These are phyloP conservation scores for Periglandula ipomoeae DNA, from an alignment of 2,329 filamentous ascomycete genomes.

Conservation along the genomic window DNA sequence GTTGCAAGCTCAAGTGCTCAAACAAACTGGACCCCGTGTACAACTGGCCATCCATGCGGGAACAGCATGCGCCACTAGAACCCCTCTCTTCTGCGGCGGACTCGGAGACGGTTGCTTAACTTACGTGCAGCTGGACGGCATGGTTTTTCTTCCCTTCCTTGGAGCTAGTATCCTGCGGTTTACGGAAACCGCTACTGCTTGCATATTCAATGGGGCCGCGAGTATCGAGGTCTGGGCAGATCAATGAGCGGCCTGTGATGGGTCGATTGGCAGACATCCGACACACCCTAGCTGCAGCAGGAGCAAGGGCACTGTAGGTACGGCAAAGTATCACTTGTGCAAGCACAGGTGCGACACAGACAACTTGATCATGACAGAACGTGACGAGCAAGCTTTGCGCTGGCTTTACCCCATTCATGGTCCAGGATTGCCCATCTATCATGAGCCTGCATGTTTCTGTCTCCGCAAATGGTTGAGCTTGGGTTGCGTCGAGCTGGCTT, in stretches of 20 bases:
- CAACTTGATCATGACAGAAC: background rate
- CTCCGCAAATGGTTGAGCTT: conserved; percentile 4
- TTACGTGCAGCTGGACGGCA: background rate
- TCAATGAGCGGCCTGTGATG: background rate
- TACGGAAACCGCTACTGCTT: background rate
- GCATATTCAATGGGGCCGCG: background rate
- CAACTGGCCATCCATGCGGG: background rate
- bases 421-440: background rate
- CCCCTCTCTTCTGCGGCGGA: background rate
- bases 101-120: background rate
- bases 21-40: background rate
- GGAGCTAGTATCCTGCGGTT: background rate
- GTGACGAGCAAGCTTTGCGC: background rate
- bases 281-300: background rate
- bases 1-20: background rate
- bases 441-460: background rate
- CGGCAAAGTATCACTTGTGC: background rate
- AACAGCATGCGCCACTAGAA: background rate
- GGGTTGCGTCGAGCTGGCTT: conserved; percentile 1
- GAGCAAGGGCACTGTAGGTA: background rate
- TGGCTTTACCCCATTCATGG: background rate
- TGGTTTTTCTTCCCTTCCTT: background rate
- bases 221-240: background rate
- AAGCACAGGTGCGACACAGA: background rate
- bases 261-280: background rate